Evolutionary conservation across 1,284 basidiomycete genomes (phyloP), one percentile per base, ranked within the genome.

Genomic region (Moesziomyces sp.): DNA sequence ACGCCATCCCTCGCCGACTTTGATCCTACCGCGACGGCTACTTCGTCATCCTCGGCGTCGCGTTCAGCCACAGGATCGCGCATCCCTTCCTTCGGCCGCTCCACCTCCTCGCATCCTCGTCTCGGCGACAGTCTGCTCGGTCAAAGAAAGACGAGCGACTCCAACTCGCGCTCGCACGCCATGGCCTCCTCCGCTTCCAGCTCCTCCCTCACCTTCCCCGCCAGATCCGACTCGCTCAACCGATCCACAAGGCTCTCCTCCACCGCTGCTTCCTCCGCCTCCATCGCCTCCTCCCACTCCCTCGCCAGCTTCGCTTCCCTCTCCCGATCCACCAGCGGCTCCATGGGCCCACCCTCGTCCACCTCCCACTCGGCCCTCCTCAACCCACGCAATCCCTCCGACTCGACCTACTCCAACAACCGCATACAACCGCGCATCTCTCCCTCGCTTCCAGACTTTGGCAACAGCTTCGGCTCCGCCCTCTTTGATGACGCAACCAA

Each of bases 101-200:
- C 52, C 2, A 55, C 52, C 35, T 62, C 61, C 5, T 40, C 57
- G 0, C 68, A 71, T 6, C 56, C 64, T 26, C 67, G 73, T n/a
- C 63, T 75, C n/a, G 73, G 73, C 7, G 73, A 75, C 47, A 59
- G 67, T 1, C 60, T 75, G 9, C 55, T 75, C 19, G 73, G 60
- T n/a, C 67, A 71, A 46, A 50, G 73, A 19, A 75, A 75, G 50
- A 26, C 40, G 5, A 75, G 73, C 64, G 73, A 75, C 44, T 54
- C 59, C 13, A 57, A 57, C 11, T 56, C 67, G 18, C 60, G 61
- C 10, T 52, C 61, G 21, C 8, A 21, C 18, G 48, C 46, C 24
- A 35, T 75, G 53, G 46, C 63, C 16, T 51, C 73, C 2, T 75
- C 73, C 3, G 40, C 61, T 0, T 75, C 73, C 42, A 64, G 46